phyloP scores from a whole-genome alignment of 192 early-diverging fungal species.

The Coemansia sp. region DNA sequence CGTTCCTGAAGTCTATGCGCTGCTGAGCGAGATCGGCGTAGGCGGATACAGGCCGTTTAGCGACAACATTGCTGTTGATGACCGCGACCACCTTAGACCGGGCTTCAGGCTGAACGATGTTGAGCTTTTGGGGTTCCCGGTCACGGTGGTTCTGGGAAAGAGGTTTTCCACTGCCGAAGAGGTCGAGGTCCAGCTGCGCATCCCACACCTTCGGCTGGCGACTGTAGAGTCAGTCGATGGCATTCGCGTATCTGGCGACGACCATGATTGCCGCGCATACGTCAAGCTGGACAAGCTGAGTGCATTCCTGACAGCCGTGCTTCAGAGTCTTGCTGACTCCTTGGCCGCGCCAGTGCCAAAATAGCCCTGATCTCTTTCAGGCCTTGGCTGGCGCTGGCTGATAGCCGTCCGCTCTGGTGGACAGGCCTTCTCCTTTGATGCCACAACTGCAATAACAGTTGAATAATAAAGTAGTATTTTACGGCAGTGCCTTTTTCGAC shows the following conservation, averaged over 20 bases:
- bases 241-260: neutral
- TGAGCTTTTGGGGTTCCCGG: constrained; percentile 79
- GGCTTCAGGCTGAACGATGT: constrained; percentile 85
- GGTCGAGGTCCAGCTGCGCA: constrained; percentile 48
- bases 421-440: too few species aligned
- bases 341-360: neutral
- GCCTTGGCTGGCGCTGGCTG: too few species aligned
- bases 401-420: too few species aligned
- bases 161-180: constrained; percentile 32
- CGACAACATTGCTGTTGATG: constrained; percentile 69
- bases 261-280: constrained; percentile 20
- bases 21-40: constrained; percentile 5
- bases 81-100: constrained; percentile 62
- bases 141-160: constrained; percentile 73
- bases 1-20: constrained; percentile 15
- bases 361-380: neutral
- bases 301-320: constrained; percentile 22
- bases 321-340: constrained; percentile 3
- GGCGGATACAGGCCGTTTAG: constrained; percentile 19
- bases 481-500: too few species aligned
- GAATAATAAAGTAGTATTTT: too few species aligned
- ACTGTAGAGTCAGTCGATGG: constrained; percentile 3
- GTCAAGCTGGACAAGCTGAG: constrained; percentile 21
- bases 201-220: constrained; percentile 19
- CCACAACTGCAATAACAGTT: too few species aligned